phyloP scores from a whole-genome alignment of 1,284 basidiomycete genomes.

The Takashimella tepidaria region DNA sequence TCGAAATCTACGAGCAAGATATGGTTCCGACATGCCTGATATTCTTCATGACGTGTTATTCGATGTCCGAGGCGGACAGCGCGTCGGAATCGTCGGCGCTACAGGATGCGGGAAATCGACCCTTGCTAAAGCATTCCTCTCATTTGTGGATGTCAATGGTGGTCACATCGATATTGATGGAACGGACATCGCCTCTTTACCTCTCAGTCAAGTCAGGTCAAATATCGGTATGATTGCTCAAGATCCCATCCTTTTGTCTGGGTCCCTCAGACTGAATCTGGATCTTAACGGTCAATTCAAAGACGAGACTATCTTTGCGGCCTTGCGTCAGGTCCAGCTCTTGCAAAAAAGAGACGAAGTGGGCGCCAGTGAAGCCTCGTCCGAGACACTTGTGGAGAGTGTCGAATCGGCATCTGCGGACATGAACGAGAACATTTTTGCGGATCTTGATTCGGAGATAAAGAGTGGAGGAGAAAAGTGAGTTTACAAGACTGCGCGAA shows the following conservation, averaged over 20 bases:
- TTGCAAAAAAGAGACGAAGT: conserved; percentile 3
- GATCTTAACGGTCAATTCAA: conserved; percentile 32
- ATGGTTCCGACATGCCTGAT: conserved; percentile 48
- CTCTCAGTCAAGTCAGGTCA: conserved; percentile 26
- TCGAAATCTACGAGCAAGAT: conserved; percentile 43
- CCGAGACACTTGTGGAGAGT: background rate
- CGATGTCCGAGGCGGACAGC: conserved; percentile 44
- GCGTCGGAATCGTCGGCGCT: conserved; percentile 52
- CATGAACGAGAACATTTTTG: conserved; percentile 15
- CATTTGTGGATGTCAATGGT: conserved; percentile 30
- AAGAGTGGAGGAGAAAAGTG: conserved; percentile 35
- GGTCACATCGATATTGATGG: conserved; percentile 35
- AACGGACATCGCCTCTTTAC: conserved; percentile 23
- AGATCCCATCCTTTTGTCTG: conserved; percentile 43
- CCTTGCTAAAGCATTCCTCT: conserved; percentile 41
- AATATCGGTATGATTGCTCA: conserved; percentile 36
- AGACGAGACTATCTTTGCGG: conserved; percentile 32
- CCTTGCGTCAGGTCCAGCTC: conserved; percentile 38
- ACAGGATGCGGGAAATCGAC: conserved; percentile 47
- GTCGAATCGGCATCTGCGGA: conserved; percentile 8
- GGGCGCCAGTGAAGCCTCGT: background rate
- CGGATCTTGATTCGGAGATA: conserved; percentile 34
- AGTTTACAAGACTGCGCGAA: conserved; percentile 2
- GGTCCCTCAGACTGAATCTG: conserved; percentile 44
- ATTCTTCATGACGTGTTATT: conserved; percentile 51